A percentile compares a stretch with the other conserved stretches of the same genome.
phyloP scores from a whole-genome alignment of 2,329 filamentous ascomycete species.

The Xylaria digitata region DNA sequence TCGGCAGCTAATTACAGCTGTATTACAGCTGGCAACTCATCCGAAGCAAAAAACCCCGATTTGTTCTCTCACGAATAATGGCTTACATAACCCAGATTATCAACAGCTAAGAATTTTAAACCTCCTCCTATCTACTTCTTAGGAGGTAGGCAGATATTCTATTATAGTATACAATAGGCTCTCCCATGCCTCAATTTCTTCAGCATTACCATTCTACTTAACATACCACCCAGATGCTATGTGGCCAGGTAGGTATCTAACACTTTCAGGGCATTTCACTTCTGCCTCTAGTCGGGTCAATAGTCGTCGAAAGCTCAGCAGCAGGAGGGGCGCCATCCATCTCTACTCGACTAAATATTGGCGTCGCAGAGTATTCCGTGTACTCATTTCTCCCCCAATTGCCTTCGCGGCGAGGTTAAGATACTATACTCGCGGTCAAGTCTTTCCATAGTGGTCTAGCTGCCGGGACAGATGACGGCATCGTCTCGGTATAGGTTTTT shows the following conservation, averaged over 20 bases:
- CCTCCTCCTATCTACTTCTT: neutral
- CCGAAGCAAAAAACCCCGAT: too few species aligned
- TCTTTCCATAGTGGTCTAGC: constrained; percentile 25
- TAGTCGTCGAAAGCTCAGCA: constrained; percentile 6
- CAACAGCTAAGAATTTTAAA: too few species aligned
- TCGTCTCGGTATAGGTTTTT: neutral
- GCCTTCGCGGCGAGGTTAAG: too few species aligned
- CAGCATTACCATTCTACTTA: neutral
- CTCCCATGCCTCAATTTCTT: neutral
- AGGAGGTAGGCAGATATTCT: too few species aligned
- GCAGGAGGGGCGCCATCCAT: constrained; percentile 4
- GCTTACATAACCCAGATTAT: too few species aligned
- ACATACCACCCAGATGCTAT: neutral
- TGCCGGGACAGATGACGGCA: too few species aligned
- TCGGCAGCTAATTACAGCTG: constrained; percentile 6
- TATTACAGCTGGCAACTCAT: neutral
- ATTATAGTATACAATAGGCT: neutral
- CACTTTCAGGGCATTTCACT: constrained; percentile 23
- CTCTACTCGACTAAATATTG: constrained; percentile 10
- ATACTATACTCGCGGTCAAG: neutral
- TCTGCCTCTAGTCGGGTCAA: neutral
- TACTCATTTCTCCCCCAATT: neutral
- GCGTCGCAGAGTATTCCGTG: constrained; percentile 6
- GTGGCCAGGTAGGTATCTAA: neutral
- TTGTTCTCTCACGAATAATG: too few species aligned